Evolutionary conservation across 192 early-diverging fungal genomes (phyloP).

Genomic region (Podila minutissima): DNA sequence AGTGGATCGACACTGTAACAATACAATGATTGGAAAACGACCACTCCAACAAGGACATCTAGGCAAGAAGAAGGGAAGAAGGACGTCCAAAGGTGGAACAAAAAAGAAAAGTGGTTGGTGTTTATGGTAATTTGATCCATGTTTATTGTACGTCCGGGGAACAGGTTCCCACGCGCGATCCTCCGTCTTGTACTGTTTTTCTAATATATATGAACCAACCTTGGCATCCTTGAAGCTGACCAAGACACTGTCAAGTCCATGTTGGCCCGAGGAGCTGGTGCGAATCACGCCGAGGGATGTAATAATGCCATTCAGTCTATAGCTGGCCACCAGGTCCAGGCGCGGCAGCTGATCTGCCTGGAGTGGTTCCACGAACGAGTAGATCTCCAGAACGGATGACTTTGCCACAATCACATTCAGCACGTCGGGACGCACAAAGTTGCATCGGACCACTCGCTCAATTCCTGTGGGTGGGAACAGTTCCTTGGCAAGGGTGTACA

Average conservation of each 20-base stretch:
- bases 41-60: conserved; percentile 95
- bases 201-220: conserved; percentile 56
- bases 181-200: background rate
- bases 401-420: conserved; percentile 75
- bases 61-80: conserved; percentile 20
- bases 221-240: conserved; percentile 87
- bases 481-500: conserved; percentile 68
- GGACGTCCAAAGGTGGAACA: background rate
- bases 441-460: conserved; percentile 66
- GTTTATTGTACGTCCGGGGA: background rate
- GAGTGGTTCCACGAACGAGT: conserved; percentile 66
- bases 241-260: conserved; percentile 77
- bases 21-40: conserved; percentile 76
- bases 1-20: conserved; percentile 95
- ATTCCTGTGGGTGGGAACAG: conserved; percentile 70
- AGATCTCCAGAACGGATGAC: conserved; percentile 73
- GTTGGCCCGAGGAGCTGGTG: conserved; percentile 69
- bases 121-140: conserved; percentile 5
- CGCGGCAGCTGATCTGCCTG: conserved; percentile 52
- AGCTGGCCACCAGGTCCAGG: conserved; percentile 72
- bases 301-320: conserved; percentile 74
- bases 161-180: background rate
- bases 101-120: conserved; percentile 10
- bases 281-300: conserved; percentile 76
- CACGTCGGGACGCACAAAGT: conserved; percentile 67